Percentiles rank a stretch among this genome's conserved stretches.
Evolutionary conservation across 108 stramenopile genomes (phyloP).

Genomic region (Cyclostephanos tholiformis): DNA sequence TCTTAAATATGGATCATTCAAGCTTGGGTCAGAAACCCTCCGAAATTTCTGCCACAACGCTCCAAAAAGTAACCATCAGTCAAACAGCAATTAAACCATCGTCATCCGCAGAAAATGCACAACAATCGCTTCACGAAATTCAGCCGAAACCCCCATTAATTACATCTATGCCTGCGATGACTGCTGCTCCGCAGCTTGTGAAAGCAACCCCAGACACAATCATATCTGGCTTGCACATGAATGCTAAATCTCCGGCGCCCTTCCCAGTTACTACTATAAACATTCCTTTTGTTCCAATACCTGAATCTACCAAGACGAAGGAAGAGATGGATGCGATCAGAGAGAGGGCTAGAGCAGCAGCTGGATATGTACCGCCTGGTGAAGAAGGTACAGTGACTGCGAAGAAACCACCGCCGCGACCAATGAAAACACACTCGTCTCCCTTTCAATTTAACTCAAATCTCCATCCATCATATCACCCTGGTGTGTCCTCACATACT

Average conservation of each 20-base stretch:
- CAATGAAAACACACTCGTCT: slow-evolving; percentile 2
- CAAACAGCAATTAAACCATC: slow-evolving; percentile 13
- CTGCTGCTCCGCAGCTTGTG: slow-evolving; percentile 6
- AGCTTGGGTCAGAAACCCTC: slow-evolving; percentile 17
- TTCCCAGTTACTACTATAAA: slow-evolving; percentile 32
- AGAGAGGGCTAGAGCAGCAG: slow-evolving; percentile 78
- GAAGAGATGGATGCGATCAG: slow-evolving; percentile 68
- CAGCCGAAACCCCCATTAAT: slow-evolving; percentile 3
- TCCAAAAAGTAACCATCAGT: not conserved
- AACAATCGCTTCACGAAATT: not conserved
- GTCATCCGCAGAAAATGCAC: slow-evolving; percentile 13
- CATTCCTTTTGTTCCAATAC: slow-evolving; percentile 51
- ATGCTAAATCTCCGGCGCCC: slow-evolving; percentile 19
- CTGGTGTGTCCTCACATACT: slow-evolving; percentile 9
- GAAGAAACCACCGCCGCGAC: slow-evolving; percentile 48
- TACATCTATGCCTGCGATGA: not conserved
- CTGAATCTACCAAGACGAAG: slow-evolving; percentile 62
- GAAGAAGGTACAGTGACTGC: slow-evolving; percentile 20
- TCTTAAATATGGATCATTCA: not conserved
- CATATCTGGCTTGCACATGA: not conserved
- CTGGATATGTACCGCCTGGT: slow-evolving; percentile 72
- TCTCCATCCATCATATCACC: not conserved
- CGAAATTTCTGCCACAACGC: not conserved
- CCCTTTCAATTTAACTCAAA: not conserved
- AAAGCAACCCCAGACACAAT: slow-evolving; percentile 4